Base-by-base conservation (phyloP, 805 yeast genomes). In the Candida fluviatilis region DNA sequence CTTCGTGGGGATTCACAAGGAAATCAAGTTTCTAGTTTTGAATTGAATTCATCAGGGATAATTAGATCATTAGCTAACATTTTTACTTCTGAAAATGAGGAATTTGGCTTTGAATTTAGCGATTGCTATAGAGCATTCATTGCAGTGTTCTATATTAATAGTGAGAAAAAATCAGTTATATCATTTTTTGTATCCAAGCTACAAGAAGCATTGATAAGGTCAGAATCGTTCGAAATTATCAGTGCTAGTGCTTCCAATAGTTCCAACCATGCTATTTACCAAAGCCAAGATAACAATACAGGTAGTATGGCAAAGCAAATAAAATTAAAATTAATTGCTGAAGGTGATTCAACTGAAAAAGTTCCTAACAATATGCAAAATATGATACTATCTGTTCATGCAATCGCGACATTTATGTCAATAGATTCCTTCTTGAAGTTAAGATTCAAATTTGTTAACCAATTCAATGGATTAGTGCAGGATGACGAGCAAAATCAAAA, bases 291-390 rank as follows among this genome's bases (percentile, higher is more conserved):
- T 2, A 49, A 47, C 18, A 75, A 77, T 18, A 74, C 85, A 2
- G 66, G 79, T 0, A 71, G 82, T 0, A 70, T 89, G 73, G 84
- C 89, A 0, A 80, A 77, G 40, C 95, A 86, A 55, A 62, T 88
- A 30, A 79, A 78, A 38, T 45, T 88, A 12, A 76, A 71, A 43
- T 64, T 88, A 24, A 34, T 46, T 3, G 43, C 54, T 3, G 60
- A 52, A 8, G 52, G 41, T 7, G 34, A 36, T 17, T 26, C 36
- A 2, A 47, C 40, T 5, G 39, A 36, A 13, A 40, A 51, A 7
- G 25, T 57, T 4, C 61, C 67, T 18, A 15, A 54, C 36, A 39
- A 46, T 10, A 48, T 54, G 50, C 54, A 53, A 24, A 56, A 48
- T 28, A 39, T 75, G 53, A 53, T 73, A 42, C 53, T 75, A 33